Percentiles rank a stretch among this genome's conserved stretches.
phyloP scores from a whole-genome alignment of 495 filamentous ascomycete genomes.

The Talaromyces stipitatus region DNA sequence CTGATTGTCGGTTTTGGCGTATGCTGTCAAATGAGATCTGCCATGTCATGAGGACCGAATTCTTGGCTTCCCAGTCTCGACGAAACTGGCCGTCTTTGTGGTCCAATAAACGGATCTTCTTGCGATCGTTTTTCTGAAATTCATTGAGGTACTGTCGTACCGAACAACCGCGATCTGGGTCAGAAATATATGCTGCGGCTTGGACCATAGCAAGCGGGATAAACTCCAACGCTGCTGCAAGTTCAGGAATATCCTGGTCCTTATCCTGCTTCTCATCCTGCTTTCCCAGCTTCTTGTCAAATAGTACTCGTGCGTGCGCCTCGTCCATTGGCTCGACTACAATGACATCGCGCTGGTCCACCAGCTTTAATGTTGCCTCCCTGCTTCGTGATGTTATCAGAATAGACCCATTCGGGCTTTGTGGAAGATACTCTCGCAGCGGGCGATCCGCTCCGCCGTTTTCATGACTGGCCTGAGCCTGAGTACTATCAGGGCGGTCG shows the following conservation, averaged over 20 bases:
- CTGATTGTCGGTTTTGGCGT: slow-evolving; percentile 12
- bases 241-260: slow-evolving; percentile 11
- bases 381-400: slow-evolving; percentile 26
- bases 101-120: slow-evolving; percentile 27
- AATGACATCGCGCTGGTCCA: slow-evolving; percentile 24
- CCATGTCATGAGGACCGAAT: slow-evolving; percentile 40
- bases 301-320: slow-evolving; percentile 22
- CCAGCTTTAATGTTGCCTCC: slow-evolving; percentile 17
- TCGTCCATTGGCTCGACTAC: slow-evolving; percentile 26
- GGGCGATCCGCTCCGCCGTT: not conserved
- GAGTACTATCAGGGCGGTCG: slow-evolving; percentile 5
- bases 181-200: too few species aligned
- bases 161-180: slow-evolving; percentile 12
- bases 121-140: slow-evolving; percentile 27
- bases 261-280: slow-evolving; percentile 9
- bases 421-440: slow-evolving; percentile 25
- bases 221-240: slow-evolving; percentile 30
- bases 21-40: slow-evolving; percentile 43
- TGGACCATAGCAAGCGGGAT: too few species aligned
- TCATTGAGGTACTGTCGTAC: slow-evolving; percentile 25
- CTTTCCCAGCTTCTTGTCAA: slow-evolving; percentile 28
- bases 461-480: not conserved
- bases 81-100: slow-evolving; percentile 25
- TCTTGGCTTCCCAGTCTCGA: slow-evolving; percentile 30
- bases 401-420: slow-evolving; percentile 29